Evolutionary conservation across 2,329 filamentous ascomycete species (phyloP), one percentile per base, ranked within the genome.

Genomic region (Mycogone perniciosa): DNA sequence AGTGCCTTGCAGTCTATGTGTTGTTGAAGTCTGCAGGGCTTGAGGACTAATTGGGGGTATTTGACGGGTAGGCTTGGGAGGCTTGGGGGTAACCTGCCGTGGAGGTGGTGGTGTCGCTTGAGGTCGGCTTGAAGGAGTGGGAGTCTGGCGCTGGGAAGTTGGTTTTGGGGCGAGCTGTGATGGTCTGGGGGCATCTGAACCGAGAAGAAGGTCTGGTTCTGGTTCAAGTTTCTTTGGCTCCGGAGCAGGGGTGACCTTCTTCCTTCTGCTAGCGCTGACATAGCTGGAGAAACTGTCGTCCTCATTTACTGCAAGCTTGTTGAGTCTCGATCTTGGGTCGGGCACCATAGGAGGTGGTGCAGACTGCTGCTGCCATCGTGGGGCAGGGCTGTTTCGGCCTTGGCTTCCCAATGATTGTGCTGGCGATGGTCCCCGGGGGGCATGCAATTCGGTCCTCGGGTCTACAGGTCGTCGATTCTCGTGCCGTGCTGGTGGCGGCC

Each of bases 181-280:
- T 4, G 68, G 64, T 31, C 67, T 70, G 1, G 60, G 61, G 44
- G 66, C 63, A 52, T 69, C 64, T 31, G 68, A 64, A 63, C 61
- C 62, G 51, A 86, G 84, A 5, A 93, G 77, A 27, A 91, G 71
- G 63, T 91, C 85, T 2, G 77, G 71, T 54, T 84, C 77, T 8
- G 72, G 67, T 40, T 70, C 67, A 1, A 57, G 55, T 29, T 57
- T 60, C 46, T 66, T 69, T 13, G 64, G 72, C 55, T 70, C 65
- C 20, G 74, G 70, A 44, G 76, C 74, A 29, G 74, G 77, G 7
- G 78, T 75, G 2, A 81, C 68, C 56, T 85, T 89, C 67, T 85
- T 92, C 62, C 90, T 81, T 58, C 90, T 80, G 26, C 88, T 88
- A 44, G 90, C 88, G 64, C 91, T 96, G 50, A 96, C 78, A 65